Evolutionary conservation across 2,329 filamentous ascomycete species (phyloP).

Genomic region (Ophiosphaerella narmari): DNA sequence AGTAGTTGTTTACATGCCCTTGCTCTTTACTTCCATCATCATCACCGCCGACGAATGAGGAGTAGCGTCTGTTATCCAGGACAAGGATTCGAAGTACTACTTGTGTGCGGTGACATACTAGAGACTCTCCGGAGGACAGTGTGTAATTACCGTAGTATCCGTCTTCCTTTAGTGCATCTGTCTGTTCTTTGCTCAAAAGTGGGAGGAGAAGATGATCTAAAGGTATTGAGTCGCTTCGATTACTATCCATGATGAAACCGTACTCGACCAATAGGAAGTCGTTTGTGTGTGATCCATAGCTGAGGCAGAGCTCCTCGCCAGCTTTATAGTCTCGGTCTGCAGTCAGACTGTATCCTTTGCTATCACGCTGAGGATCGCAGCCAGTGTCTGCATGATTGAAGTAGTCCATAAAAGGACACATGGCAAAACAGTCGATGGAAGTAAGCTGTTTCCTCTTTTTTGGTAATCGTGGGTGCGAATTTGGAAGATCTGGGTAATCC

Average conservation of each 20-base stretch:
- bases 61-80: constrained; percentile 34
- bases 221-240: constrained; percentile 47
- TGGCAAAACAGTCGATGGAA: constrained; percentile 65
- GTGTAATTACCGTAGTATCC: constrained; percentile 48
- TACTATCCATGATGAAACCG: constrained; percentile 50
- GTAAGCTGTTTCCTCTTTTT: constrained; percentile 48
- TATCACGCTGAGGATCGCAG: constrained; percentile 59
- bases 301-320: constrained; percentile 70
- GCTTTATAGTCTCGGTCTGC: constrained; percentile 56
- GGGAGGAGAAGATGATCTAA: constrained; percentile 51
- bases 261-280: constrained; percentile 75
- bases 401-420: constrained; percentile 74
- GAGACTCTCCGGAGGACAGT: constrained; percentile 26
- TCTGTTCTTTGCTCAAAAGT: constrained; percentile 37
- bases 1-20: constrained; percentile 45
- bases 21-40: constrained; percentile 43
- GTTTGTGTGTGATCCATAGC: constrained; percentile 72
- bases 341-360: constrained; percentile 59
- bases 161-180: constrained; percentile 47
- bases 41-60: constrained; percentile 36
- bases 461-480: constrained; percentile 47
- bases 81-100: constrained; percentile 47
- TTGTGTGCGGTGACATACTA: constrained; percentile 52
- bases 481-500: constrained; percentile 47
- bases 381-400: constrained; percentile 63